Conservation (phyloP, 805 yeast genomes). For the Lachancea meyersii region DNA sequence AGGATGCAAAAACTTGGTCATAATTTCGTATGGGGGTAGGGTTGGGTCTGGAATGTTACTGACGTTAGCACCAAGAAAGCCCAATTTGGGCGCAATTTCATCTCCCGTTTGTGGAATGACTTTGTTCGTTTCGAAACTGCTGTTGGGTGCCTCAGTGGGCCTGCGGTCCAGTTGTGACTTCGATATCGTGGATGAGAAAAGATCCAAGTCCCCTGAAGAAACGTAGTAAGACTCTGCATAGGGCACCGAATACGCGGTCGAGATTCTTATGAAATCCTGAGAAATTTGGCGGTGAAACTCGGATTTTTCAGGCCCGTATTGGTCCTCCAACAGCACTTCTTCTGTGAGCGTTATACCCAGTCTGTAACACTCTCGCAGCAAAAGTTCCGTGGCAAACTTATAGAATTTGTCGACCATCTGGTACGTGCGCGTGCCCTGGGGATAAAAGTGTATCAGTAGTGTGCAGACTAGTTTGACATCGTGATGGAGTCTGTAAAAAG, state of each 20-base stretch:
- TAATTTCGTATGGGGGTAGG: constrained; percentile 46
- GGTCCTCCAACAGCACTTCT: constrained; percentile 12
- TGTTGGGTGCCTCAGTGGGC: constrained; percentile 59
- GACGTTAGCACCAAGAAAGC: constrained; percentile 41
- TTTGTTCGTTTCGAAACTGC: constrained; percentile 53
- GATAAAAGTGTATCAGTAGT: constrained; percentile 40
- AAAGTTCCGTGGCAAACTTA: constrained; percentile 53
- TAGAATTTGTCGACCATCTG: constrained; percentile 54
- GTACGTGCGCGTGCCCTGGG: constrained; percentile 46
- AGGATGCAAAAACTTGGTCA: constrained; percentile 51
- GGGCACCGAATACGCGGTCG: constrained; percentile 43
- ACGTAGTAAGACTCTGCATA: constrained; percentile 63
- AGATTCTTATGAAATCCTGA: constrained; percentile 56
- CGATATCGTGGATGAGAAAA: constrained; percentile 67
- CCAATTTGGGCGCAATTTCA: constrained; percentile 38
- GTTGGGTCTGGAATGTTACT: constrained; percentile 45
- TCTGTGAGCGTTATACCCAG: constrained; percentile 32
- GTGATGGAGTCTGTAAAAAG: constrained; percentile 55
- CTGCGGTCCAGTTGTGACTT: constrained; percentile 74
- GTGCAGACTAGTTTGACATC: constrained; percentile 57
- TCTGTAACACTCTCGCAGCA: constrained; percentile 55
- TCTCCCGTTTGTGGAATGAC: constrained; percentile 49
- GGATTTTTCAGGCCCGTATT: constrained; percentile 27
- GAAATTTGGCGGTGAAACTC: constrained; percentile 38
- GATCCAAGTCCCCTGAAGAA: constrained; percentile 60